These are phyloP conservation scores for Elaeis guineensis DNA, from an alignment of 176 grass and related monocot species.

Conservation along the genomic window DNA sequence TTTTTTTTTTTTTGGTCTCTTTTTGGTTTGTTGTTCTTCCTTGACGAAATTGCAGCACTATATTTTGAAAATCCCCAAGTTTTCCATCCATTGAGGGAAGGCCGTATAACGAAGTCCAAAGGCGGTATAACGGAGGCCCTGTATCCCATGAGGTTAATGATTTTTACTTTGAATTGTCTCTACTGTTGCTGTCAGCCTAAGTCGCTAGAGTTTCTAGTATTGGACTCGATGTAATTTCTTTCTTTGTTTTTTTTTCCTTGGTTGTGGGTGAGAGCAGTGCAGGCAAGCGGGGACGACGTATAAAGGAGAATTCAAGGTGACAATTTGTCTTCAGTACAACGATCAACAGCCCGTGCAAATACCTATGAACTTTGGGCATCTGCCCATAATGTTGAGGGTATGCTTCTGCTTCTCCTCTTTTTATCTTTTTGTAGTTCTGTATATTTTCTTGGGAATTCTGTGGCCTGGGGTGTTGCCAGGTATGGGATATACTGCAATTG, in stretches of 20 bases:
- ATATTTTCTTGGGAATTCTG: background rate
- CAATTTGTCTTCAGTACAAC: constrained; percentile 41
- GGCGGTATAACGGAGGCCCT: constrained; percentile 22
- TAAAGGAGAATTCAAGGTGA: constrained; percentile 58
- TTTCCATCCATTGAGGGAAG: constrained; percentile 37
- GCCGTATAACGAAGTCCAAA: constrained; percentile 13
- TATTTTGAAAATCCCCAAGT: constrained; percentile 51
- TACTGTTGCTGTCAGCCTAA: constrained; percentile 4
- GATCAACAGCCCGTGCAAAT: constrained; percentile 35
- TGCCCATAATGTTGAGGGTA: constrained; percentile 97
- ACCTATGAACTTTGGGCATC: constrained; percentile 60
- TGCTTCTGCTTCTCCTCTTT: constrained; percentile 7
- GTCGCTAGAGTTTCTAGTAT: no score
- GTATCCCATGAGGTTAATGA: constrained; percentile 62
- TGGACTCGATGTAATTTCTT: background rate
- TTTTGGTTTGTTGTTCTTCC: constrained; percentile 3
- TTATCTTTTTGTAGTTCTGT: background rate
- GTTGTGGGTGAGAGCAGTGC: constrained; percentile 45
- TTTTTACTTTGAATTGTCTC: background rate
- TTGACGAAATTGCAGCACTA: constrained; percentile 55
- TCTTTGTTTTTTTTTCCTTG: constrained; percentile 1
- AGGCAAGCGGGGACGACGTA: constrained; percentile 60
- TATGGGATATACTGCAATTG: no score
- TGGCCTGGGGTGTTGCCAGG: no score
- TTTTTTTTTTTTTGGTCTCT: background rate